A percentile compares a stretch with the other conserved stretches of the same genome.
Conservation (phyloP, 2,329 filamentous ascomycete species). For the Botryotinia convoluta region DNA sequence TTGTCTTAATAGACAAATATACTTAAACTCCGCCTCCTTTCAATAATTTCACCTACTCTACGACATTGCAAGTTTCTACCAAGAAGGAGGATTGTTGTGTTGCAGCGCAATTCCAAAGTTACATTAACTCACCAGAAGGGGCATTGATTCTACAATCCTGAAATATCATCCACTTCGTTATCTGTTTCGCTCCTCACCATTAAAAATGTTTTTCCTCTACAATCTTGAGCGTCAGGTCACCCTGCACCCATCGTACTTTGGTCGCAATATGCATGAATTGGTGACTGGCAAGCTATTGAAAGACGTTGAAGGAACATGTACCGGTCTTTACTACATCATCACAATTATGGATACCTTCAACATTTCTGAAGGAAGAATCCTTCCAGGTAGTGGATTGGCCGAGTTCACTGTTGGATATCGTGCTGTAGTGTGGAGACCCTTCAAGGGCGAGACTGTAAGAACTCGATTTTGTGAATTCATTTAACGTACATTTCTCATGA, state of each 20-base stretch:
- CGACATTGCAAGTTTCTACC: background rate
- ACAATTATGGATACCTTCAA: constrained; percentile 97
- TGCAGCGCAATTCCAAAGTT: background rate
- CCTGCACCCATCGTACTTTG: constrained; percentile 95
- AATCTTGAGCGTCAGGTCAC: constrained; percentile 94
- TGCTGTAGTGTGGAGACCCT: constrained; percentile 95
- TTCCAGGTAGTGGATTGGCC: constrained; percentile 86
- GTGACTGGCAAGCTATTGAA: constrained; percentile 85
- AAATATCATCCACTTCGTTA: background rate
- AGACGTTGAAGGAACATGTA: constrained; percentile 93
- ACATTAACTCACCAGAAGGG: background rate
- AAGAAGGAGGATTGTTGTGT: constrained; percentile 1
- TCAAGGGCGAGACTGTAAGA: constrained; percentile 94
- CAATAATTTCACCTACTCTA: background rate
- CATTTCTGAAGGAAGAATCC: constrained; percentile 87
- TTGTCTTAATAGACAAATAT: constrained; percentile 5
- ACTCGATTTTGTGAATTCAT: background rate
- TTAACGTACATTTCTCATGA: constrained; percentile 26
- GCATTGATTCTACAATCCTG: constrained; percentile 10
- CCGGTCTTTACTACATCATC: constrained; percentile 95
- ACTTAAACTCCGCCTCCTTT: background rate
- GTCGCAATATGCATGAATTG: constrained; percentile 86
- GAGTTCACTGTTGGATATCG: constrained; percentile 95
- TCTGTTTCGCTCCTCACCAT: background rate
- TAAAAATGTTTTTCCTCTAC: constrained; percentile 92